Base-by-base conservation (phyloP, 768 basidiomycete genomes). In the Trametes maxima region DNA sequence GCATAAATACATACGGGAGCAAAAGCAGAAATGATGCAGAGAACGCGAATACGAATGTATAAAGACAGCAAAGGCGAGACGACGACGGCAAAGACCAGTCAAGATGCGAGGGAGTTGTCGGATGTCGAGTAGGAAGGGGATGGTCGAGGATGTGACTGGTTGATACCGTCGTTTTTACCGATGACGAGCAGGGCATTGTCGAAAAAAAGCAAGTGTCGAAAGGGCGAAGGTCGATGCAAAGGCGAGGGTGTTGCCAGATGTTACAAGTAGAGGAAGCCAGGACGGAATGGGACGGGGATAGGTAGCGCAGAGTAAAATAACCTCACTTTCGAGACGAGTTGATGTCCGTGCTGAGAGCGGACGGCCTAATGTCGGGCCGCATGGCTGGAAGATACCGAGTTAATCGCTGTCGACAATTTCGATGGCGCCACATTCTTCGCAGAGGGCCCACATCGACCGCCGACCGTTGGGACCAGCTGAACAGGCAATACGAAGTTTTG, bases 361-460 rank as follows among this genome's bases (percentile, higher is more conserved):
- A 17, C 36, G 5, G 54, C 17, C 24, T 21, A 45, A 22, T 1
- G 16, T 21, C 16, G 36, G 10, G 33, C 39, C 24, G 42, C 46
- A 16, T 17, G 11, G 21, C 51, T 19, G 13, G 5, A 8, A 24
- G 25, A 39, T 5, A 24, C 22, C 40, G 60, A 46, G 46, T 67
- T 76, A 88, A 74, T 89, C 87, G 75, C 80, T 81, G 70, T 92
- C 88, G 75, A 93, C 88, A 87, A 92, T 92, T 64, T 90, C 90
- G 73, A 93, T 92, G 59, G 91, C 88, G 74, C 91, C 91, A 73
- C 91, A 93, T 78, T 91, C 82, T 80, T 92, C 90, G 74, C 91
- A 93, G 72, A 89, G 87, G 69, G 86, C 87, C 91, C 91, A 93
- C 89, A 93, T 92, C 17, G 89, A 86, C 59, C 87, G 80, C 71